Conservation (phyloP, 805 yeast genomes). For the Hanseniaspora occidentalis region DNA sequence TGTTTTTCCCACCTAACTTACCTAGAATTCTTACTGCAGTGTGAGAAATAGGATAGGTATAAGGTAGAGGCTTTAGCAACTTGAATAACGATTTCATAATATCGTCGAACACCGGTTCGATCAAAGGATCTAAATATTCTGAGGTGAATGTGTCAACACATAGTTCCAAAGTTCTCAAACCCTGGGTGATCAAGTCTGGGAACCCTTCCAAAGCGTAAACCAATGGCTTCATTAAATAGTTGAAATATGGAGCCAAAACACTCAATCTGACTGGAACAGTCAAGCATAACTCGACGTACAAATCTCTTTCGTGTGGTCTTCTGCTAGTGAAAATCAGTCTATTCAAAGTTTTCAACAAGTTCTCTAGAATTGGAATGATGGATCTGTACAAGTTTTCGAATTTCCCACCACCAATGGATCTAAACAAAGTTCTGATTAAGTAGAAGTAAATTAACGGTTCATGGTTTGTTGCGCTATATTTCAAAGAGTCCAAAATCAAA, state of each 20-base stretch:
- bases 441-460: conserved; percentile 88
- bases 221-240: conserved; percentile 78
- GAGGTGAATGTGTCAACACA: conserved; percentile 96
- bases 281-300: conserved; percentile 86
- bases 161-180: conserved; percentile 83
- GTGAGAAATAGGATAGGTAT: conserved; percentile 89
- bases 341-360: conserved; percentile 73
- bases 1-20: conserved; percentile 90
- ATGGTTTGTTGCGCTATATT: conserved; percentile 68
- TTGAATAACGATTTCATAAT: conserved; percentile 89
- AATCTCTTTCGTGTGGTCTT: conserved; percentile 81
- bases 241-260: conserved; percentile 85
- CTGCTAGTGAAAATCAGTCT: conserved; percentile 72
- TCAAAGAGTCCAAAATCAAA: conserved; percentile 67
- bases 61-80: conserved; percentile 83
- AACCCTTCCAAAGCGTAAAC: conserved; percentile 84
- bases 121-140: conserved; percentile 91
- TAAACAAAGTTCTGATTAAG: conserved; percentile 73
- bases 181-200: conserved; percentile 88
- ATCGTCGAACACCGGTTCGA: conserved; percentile 91
- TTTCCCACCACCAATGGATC: conserved; percentile 95
- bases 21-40: conserved; percentile 89
- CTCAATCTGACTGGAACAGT: conserved; percentile 93
- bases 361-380: conserved; percentile 82
- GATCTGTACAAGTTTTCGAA: conserved; percentile 89